Percentiles rank a stretch among this genome's conserved stretches.
phyloP scores from a whole-genome alignment of 2,329 filamentous ascomycete genomes.

The Colletotrichum graminicola region DNA sequence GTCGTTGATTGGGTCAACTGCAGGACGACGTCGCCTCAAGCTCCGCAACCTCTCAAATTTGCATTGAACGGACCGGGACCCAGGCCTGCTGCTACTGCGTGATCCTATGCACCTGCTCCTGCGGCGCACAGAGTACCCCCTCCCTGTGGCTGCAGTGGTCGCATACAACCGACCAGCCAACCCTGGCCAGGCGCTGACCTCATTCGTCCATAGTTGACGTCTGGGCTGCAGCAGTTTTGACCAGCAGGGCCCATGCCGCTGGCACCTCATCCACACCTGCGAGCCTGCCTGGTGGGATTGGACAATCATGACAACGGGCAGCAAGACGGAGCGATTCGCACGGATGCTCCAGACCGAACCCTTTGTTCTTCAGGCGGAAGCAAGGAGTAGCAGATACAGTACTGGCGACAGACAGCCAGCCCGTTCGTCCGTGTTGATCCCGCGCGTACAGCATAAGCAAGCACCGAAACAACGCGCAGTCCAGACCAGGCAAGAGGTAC shows the following conservation, averaged over 20 bases:
- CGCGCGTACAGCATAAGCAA: not conserved
- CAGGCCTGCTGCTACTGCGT: slow-evolving; percentile 12
- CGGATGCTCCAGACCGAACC: slow-evolving; percentile 5
- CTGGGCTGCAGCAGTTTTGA: slow-evolving; percentile 40
- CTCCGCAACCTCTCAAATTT: slow-evolving; percentile 35
- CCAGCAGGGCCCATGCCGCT: slow-evolving; percentile 39
- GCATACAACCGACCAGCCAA: slow-evolving; percentile 24
- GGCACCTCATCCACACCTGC: slow-evolving; percentile 36
- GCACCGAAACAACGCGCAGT: slow-evolving; percentile 6
- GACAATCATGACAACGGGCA: not conserved
- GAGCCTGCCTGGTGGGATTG: slow-evolving; percentile 9
- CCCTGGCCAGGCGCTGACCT: slow-evolving; percentile 28
- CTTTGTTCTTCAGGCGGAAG: slow-evolving; percentile 14
- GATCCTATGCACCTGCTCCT: slow-evolving; percentile 16
- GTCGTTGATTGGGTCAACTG: slow-evolving; percentile 27
- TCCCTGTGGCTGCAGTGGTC: slow-evolving; percentile 16
- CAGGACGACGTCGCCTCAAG: slow-evolving; percentile 37
- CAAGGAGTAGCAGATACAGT: not conserved
- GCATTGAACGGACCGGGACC: slow-evolving; percentile 31
- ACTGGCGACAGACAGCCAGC: not conserved
- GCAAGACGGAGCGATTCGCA: not conserved
- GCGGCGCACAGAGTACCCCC: slow-evolving; percentile 16
- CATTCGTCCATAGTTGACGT: slow-evolving; percentile 31
- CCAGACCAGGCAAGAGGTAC: not conserved
- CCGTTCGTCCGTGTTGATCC: not conserved